Conservation (phyloP, 1,139 yeast species). For the Lodderomyces orthopsilosis region DNA sequence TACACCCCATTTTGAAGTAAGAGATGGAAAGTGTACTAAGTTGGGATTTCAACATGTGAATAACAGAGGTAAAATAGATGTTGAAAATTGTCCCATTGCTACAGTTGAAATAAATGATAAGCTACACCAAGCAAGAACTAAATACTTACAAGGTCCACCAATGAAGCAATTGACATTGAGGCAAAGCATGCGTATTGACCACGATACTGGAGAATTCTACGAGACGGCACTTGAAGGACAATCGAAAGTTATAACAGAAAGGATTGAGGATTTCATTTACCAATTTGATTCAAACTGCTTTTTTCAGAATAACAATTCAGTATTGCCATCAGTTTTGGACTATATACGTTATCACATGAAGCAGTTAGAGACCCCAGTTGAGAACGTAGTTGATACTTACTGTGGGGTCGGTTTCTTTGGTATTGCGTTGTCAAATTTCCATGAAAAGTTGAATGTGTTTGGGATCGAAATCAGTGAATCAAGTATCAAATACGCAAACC, state of each 20-base stretch:
- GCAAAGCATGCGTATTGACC: slow-evolving; percentile 33
- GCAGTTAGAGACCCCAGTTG: slow-evolving; percentile 14
- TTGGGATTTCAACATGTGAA: slow-evolving; percentile 36
- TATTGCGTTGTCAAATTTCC: slow-evolving; percentile 32
- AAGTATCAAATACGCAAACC: slow-evolving; percentile 36
- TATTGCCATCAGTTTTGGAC: slow-evolving; percentile 35
- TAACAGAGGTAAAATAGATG: slow-evolving; percentile 25
- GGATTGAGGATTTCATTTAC: slow-evolving; percentile 29
- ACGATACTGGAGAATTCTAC: slow-evolving; percentile 30
- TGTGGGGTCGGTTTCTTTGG: slow-evolving; percentile 51
- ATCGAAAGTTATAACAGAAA: slow-evolving; percentile 28
- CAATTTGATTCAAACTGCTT: slow-evolving; percentile 35
- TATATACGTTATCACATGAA: slow-evolving; percentile 27
- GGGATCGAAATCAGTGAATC: slow-evolving; percentile 41
- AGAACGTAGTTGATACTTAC: slow-evolving; percentile 41
- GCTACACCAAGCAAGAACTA: slow-evolving; percentile 3
- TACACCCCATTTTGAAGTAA: slow-evolving; percentile 31
- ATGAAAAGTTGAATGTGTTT: slow-evolving; percentile 32
- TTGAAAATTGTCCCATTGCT: slow-evolving; percentile 33
- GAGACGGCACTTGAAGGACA: slow-evolving; percentile 26
- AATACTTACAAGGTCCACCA: slow-evolving; percentile 2
- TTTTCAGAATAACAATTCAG: slow-evolving; percentile 35
- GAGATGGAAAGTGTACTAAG: slow-evolving; percentile 10
- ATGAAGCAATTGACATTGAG: slow-evolving; percentile 20
- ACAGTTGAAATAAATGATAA: slow-evolving; percentile 24